Base-by-base conservation (phyloP, 2,329 filamentous ascomycete species). In the Pyricularia sp. region DNA sequence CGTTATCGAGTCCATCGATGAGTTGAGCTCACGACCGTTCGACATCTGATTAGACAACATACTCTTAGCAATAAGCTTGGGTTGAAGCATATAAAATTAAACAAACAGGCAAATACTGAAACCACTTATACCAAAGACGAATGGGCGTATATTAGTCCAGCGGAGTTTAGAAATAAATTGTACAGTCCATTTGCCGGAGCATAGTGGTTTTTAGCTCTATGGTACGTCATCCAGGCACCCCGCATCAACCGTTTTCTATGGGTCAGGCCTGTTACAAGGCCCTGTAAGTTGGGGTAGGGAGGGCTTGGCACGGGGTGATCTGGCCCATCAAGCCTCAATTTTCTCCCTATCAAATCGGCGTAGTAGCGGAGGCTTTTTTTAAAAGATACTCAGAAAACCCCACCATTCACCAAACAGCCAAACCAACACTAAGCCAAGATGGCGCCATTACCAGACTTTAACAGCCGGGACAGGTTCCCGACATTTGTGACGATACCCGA, bases 391-490 rank as follows among this genome's bases (percentile, higher is more conserved):
- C 25, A 64, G 12, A 28, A 26, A 23, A 17, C 12, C 59, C 12
- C 25, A 10, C 20, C 12, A 12, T 26, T 26, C 59, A 64, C 1
- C 59, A 50, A 36, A 30, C 59, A 63, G 59, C 59, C 59, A 63
- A n/a, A 63, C 25, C 25, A 25, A 63, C 59, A 17, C 4, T 2
- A 28, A 65, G n/a, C 33, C 25, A 25, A 70, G 4, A 72, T 71
- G 71, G 20, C 70, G 36, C 50, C 68, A 10, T 65, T 75, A 64
- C 77, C 77, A 14, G 77, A 79, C 70, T 76, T 81, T 69, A 73
- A 72, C 65, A 73, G 78, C 74, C 70, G 71, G 5, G 31, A 69
- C 4, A 69, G 72, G 69, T 81, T 81, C 73, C 79, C 79, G 12
- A 71, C 76, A 17, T 80, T 80, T 66, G 50, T 66, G 69, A 70